These are phyloP conservation scores for Plenodomus lindquistii DNA, from an alignment of 2,329 filamentous ascomycete species.

Conservation along the genomic window DNA sequence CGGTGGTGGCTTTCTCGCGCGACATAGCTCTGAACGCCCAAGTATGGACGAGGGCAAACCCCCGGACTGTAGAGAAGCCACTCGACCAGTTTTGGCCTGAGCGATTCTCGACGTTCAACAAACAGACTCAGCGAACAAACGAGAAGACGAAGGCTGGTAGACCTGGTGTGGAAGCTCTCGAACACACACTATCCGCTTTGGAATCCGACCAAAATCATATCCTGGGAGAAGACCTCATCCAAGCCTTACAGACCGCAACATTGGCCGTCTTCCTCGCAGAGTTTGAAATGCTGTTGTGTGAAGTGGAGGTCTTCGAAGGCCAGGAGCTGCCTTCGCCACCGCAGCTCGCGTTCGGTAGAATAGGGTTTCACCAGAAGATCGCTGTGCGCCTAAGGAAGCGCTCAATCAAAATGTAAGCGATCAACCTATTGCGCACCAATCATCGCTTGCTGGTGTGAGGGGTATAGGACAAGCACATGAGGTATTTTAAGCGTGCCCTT, in stretches of 20 bases:
- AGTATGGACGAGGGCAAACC: slow-evolving; percentile 26
- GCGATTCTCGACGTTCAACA: slow-evolving; percentile 16
- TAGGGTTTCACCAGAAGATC: slow-evolving; percentile 24
- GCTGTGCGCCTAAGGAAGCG: slow-evolving; percentile 33
- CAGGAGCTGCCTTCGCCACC: slow-evolving; percentile 17
- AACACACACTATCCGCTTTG: slow-evolving; percentile 11
- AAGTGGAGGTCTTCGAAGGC: slow-evolving; percentile 19
- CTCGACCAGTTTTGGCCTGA: slow-evolving; percentile 35
- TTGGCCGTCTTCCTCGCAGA: slow-evolving; percentile 27
- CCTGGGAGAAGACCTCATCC: slow-evolving; percentile 17
- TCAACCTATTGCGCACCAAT: not conserved
- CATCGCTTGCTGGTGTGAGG: not conserved
- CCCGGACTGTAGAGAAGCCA: slow-evolving; percentile 17
- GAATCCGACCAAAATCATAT: slow-evolving; percentile 6
- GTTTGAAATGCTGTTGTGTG: slow-evolving; percentile 33
- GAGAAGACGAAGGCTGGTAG: slow-evolving; percentile 2
- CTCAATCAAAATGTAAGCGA: not conserved
- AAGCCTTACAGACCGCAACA: slow-evolving; percentile 26
- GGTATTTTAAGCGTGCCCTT: no score
- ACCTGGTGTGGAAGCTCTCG: slow-evolving; percentile 23
- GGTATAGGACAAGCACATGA: no score
- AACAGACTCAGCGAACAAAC: not conserved
- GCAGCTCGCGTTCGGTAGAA: slow-evolving; percentile 22
- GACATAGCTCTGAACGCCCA: slow-evolving; percentile 27
- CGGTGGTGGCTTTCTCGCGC: slow-evolving; percentile 26